Conservation (phyloP, 2,329 filamentous ascomycete species). For the Albophoma yamanashiensis region DNA sequence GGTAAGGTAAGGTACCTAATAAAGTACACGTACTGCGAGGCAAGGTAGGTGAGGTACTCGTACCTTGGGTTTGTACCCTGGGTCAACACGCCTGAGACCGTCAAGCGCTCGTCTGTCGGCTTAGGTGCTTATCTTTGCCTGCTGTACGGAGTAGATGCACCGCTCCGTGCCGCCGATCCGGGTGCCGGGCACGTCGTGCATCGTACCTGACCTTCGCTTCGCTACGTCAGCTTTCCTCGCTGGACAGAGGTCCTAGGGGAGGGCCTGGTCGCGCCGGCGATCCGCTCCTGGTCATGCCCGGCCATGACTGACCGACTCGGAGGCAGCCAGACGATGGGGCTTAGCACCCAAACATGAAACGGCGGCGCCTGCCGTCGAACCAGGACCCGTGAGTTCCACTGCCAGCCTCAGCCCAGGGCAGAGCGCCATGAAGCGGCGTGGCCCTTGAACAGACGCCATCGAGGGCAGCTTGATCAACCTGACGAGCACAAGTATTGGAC, state of each 20-base stretch:
- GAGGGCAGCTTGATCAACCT: neutral
- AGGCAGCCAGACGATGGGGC: constrained; percentile 3
- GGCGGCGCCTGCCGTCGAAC: neutral
- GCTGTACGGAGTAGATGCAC: neutral
- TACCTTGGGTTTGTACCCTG: too few relatives aligned
- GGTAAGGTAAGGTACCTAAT: too few relatives aligned
- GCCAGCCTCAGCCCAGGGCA: neutral
- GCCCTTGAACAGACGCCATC: neutral
- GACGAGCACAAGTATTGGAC: neutral
- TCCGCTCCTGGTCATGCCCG: neutral
- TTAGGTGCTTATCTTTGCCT: neutral
- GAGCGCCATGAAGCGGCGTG: neutral
- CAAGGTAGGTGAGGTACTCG: too few relatives aligned
- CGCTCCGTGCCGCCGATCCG: neutral
- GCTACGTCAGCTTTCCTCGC: too few relatives aligned
- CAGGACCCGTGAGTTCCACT: neutral
- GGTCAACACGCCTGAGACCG: too few relatives aligned
- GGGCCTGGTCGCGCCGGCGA: neutral
- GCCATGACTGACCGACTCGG: neutral
- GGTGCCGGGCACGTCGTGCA: neutral
- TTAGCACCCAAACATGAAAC: neutral
- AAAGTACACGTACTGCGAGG: too few relatives aligned
- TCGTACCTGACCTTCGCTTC: neutral
- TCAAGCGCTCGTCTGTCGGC: too few relatives aligned
- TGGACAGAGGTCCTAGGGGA: neutral